Evolutionary conservation across 2,329 filamentous ascomycete genomes (phyloP).

Genomic region (Aspergillus quadricinctus): DNA sequence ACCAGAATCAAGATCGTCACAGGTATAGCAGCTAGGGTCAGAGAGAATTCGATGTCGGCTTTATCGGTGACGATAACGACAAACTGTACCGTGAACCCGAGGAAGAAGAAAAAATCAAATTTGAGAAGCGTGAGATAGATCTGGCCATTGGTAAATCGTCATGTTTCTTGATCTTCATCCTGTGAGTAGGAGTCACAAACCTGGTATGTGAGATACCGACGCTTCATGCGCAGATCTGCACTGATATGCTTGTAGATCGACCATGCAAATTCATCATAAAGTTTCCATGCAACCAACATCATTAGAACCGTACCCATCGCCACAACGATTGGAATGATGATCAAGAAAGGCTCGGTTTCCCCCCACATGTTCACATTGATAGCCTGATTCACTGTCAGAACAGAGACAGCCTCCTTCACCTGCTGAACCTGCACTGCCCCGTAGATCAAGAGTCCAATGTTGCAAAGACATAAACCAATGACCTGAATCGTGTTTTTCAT

Average conservation of each 20-base stretch:
- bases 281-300: constrained; percentile 79
- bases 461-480: constrained; percentile 90
- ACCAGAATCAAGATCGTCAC: constrained; percentile 86
- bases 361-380: constrained; percentile 60
- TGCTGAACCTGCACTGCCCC: constrained; percentile 90
- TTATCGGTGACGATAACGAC: constrained; percentile 78
- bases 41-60: constrained; percentile 69
- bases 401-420: constrained; percentile 67
- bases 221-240: constrained; percentile 93
- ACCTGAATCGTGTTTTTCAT: constrained; percentile 98
- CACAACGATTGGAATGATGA: constrained; percentile 82
- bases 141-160: constrained; percentile 45
- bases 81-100: constrained; percentile 97
- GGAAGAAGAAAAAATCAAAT: constrained; percentile 99
- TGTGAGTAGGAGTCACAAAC: constrained; percentile 46
- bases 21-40: constrained; percentile 86
- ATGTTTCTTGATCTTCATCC: background rate
- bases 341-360: constrained; percentile 67
- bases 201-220: constrained; percentile 93
- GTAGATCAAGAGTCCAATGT: constrained; percentile 86
- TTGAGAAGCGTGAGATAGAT: constrained; percentile 97
- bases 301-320: constrained; percentile 69
- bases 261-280: constrained; percentile 98
- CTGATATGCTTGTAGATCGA: constrained; percentile 99
- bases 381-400: constrained; percentile 45